Conservation (phyloP, 1,284 basidiomycete genomes). For the Fomitiporia mediterranea region DNA sequence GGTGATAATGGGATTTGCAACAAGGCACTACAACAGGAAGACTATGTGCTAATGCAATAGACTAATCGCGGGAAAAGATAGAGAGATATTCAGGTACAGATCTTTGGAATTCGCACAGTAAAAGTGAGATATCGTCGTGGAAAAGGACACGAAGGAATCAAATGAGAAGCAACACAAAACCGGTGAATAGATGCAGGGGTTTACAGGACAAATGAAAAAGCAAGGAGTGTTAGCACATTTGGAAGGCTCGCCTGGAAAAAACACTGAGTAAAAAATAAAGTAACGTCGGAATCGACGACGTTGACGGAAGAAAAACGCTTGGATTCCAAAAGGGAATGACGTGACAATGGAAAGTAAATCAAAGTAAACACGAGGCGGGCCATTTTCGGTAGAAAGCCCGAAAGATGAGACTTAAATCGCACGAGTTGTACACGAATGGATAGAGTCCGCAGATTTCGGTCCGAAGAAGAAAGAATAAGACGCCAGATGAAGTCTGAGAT, state of each 20-base stretch:
- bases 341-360: conserved; percentile 1
- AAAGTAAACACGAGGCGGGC: not conserved
- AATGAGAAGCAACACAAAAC: not conserved
- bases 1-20: conserved; percentile 7
- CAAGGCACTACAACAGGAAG: conserved; percentile 11
- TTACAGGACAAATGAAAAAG: conserved; percentile 4
- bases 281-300: conserved; percentile 10
- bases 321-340: conserved; percentile 9
- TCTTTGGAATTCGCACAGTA: conserved; percentile 1
- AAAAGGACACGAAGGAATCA: conserved; percentile 5
- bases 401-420: conserved; percentile 7
- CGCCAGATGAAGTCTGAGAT: conserved; percentile 1
- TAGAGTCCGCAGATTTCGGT: conserved; percentile 15
- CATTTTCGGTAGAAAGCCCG: conserved; percentile 5
- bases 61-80: conserved; percentile 7
- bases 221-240: conserved; percentile 14
- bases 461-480: conserved; percentile 6
- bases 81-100: conserved; percentile 6
- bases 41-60: conserved; percentile 16
- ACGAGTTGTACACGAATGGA: conserved; percentile 15
- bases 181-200: not conserved
- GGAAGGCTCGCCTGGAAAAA: conserved; percentile 8
- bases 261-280: conserved; percentile 3
- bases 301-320: not conserved
- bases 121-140: conserved; percentile 7